Conservation (phyloP, 2,329 filamentous ascomycete genomes). For the Cladophialophora exuberans region DNA sequence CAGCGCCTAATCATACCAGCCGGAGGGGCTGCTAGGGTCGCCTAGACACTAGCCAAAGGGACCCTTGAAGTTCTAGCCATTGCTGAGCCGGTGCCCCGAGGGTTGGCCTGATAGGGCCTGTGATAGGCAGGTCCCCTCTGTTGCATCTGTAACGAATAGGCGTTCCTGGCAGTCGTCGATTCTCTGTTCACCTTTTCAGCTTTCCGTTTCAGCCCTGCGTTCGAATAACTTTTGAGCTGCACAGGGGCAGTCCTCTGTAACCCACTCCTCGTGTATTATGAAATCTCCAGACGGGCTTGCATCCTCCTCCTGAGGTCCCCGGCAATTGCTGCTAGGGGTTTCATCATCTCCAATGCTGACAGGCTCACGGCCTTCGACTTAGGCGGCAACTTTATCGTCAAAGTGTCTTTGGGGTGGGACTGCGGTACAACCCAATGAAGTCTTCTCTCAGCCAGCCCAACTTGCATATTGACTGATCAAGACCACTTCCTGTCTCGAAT, state of each 20-base stretch:
- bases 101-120: not conserved
- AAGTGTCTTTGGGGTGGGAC: not conserved
- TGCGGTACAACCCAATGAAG: slow-evolving; percentile 8
- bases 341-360: slow-evolving; percentile 6
- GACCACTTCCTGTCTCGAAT: not conserved
- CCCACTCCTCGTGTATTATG: too few relatives aligned
- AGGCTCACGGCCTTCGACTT: not conserved
- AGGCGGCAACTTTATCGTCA: slow-evolving; percentile 6
- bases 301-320: not conserved
- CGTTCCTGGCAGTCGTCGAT: not conserved
- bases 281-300: too few relatives aligned
- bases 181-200: slow-evolving; percentile 5
- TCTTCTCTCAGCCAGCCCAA: slow-evolving; percentile 6
- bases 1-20: too few relatives aligned
- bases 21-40: too few relatives aligned
- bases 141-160: slow-evolving; percentile 9
- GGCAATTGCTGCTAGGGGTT: not conserved
- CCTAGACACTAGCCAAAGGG: too few relatives aligned
- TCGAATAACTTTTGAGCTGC: slow-evolving; percentile 10
- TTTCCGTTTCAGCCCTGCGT: slow-evolving; percentile 8
- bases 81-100: not conserved
- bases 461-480: slow-evolving; percentile 4
- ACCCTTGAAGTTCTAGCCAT: slow-evolving; percentile 1
- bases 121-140: not conserved
- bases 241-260: not conserved